Conservation (phyloP, 352 stramenopile species). For the Phytopythium sindhum region DNA sequence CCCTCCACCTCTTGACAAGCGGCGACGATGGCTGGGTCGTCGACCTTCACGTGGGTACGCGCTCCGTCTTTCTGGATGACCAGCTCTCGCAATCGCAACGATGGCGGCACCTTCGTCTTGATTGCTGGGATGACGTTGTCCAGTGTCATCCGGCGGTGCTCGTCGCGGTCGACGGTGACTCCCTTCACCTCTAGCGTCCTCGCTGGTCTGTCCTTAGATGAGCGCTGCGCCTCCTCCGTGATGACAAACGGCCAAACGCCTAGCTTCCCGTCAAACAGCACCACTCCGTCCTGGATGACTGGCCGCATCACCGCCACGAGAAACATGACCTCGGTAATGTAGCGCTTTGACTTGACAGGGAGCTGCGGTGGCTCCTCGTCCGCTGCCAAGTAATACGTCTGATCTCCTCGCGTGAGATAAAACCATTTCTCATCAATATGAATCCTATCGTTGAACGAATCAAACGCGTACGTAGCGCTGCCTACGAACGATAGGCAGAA, state of each 20-base stretch:
- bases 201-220: conserved; percentile 13
- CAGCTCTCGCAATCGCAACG: neutral
- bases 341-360: conserved; percentile 14
- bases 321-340: conserved; percentile 25
- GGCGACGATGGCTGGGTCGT: neutral
- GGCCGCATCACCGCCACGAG: conserved; percentile 10
- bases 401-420: conserved; percentile 14
- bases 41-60: conserved; percentile 7
- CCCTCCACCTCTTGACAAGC: conserved; percentile 4
- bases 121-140: conserved; percentile 18
- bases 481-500: conserved; percentile 9
- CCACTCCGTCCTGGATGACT: conserved; percentile 7
- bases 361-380: conserved; percentile 11
- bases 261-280: conserved; percentile 10
- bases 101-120: conserved; percentile 6
- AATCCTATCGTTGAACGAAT: conserved; percentile 3
- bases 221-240: conserved; percentile 11
- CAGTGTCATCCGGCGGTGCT: conserved; percentile 12
- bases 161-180: conserved; percentile 11
- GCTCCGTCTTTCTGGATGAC: conserved; percentile 18
- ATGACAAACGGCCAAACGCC: no score
- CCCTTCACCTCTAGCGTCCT: conserved; percentile 21
- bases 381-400: conserved; percentile 10
- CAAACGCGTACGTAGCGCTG: neutral
- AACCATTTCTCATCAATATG: conserved; percentile 30